Evolutionary conservation across 2,329 filamentous ascomycete genomes (phyloP).

Genomic region (Lanzia echinophila): DNA sequence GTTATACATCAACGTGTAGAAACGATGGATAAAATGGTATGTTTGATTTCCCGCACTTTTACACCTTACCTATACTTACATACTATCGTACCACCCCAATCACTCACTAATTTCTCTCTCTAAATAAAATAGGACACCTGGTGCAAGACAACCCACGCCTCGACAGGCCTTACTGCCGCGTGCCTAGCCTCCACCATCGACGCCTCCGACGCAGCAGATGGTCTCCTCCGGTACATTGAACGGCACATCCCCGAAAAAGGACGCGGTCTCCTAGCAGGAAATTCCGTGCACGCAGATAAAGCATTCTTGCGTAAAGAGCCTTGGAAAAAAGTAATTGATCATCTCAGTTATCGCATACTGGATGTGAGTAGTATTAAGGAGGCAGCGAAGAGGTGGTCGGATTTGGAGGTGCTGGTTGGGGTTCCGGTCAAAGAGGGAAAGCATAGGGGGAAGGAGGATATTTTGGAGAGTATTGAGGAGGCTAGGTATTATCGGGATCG

Average conservation of each 20-base stretch:
- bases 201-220: constrained; percentile 59
- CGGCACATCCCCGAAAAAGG: constrained; percentile 59
- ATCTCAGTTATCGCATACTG: constrained; percentile 83
- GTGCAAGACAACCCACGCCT: constrained; percentile 75
- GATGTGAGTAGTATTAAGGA: constrained; percentile 94
- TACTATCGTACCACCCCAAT: background rate
- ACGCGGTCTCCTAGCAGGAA: constrained; percentile 75
- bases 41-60: background rate
- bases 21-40: constrained; percentile 64
- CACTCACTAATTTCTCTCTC: background rate
- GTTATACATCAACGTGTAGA: constrained; percentile 67
- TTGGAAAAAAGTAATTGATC: constrained; percentile 64
- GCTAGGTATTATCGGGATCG: constrained; percentile 72
- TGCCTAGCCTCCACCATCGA: constrained; percentile 69
- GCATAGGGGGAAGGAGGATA: constrained; percentile 83
- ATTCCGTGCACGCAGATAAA: constrained; percentile 85
- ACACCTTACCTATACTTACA: background rate
- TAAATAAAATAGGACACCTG: constrained; percentile 68
- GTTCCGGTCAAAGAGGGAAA: constrained; percentile 67
- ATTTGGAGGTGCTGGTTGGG: constrained; percentile 48
- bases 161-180: constrained; percentile 72
- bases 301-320: constrained; percentile 70
- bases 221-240: constrained; percentile 72
- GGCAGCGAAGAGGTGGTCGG: constrained; percentile 75
- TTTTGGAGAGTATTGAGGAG: constrained; percentile 91